Evolutionary conservation across 2,329 filamentous ascomycete genomes (phyloP).

Genomic region (Penicillium freii): DNA sequence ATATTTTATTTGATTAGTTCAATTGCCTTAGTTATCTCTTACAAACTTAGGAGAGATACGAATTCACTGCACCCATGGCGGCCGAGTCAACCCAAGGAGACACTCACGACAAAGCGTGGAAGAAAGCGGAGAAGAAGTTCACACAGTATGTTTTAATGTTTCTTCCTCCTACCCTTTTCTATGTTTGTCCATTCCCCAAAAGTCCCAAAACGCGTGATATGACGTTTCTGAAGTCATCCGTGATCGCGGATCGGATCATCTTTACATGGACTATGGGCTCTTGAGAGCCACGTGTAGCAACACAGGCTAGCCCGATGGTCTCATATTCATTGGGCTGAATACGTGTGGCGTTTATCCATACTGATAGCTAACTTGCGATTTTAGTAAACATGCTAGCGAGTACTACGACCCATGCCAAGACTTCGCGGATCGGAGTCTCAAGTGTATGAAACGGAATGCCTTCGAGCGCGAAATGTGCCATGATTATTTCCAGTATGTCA

Average conservation of each 20-base stretch:
- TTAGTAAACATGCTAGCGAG: conserved; percentile 81
- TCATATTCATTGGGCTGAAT: background rate
- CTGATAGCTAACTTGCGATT: background rate
- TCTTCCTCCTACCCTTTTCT: background rate
- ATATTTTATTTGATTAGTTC: background rate
- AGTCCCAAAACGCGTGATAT: background rate
- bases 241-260: background rate
- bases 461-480: conserved; percentile 85
- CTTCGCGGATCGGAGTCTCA: conserved; percentile 78
- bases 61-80: conserved; percentile 18
- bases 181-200: background rate
- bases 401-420: conserved; percentile 96
- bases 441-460: conserved; percentile 82
- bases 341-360: background rate
- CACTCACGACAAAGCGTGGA: conserved; percentile 50
- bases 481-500: conserved; percentile 87
- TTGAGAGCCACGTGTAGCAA: background rate
- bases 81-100: conserved; percentile 18
- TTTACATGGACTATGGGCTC: background rate
- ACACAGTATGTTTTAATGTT: conserved; percentile 51
- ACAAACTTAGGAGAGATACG: background rate
- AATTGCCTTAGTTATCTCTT: background rate
- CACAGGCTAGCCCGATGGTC: background rate
- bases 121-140: conserved; percentile 62
- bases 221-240: background rate